Base-by-base conservation (phyloP, 805 yeast genomes). In the Teunomyces lycoperdinae region DNA sequence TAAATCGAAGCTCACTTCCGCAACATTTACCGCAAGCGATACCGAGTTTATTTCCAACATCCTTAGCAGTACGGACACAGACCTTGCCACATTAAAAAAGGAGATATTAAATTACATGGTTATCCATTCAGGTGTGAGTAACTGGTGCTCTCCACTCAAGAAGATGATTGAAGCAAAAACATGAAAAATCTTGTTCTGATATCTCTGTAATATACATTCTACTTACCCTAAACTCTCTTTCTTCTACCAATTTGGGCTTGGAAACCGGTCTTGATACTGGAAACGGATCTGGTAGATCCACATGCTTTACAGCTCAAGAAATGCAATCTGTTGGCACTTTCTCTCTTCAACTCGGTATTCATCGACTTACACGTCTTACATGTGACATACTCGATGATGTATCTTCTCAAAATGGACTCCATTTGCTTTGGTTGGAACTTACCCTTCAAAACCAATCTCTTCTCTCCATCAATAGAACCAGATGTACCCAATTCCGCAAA, bases 401-500 rank as follows among this genome's bases (percentile, higher is more conserved):
- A 94, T 73, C 97, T 83, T 79, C 98, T 86, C 73, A 94, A 79
- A 54, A 94, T 96, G 56, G 90, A 86, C 74, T 94, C 99, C 80
- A 94, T 85, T 72, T 91, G 97, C 74, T 92, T 94, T 60, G 96
- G 96, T 76, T 87, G 96, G 79, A 90, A 94, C 71, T 96, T 88
- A 78, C 99, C 99, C 78, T 89, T 94, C 70, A 94, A 92, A 54
- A 94, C 90, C 68, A 94, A 82, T 73, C 99, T 86, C 78, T 90
- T 89, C 71, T 89, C 92, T 69, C 98, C 99, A 73, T 94, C 99
- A 51, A 94, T 92, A 48, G 97, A 91, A 66, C 99, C 99, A 2
- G 98, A 89, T 16, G 99, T 94, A 84, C 99, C 99, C 80, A 94
- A 79, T 76, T 94, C 99, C 1, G 98, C 97, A 73, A 94, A 94